A percentile compares a stretch with the other conserved stretches of the same genome.
Conservation (phyloP, 2,329 filamentous ascomycete genomes). For the Exophiala alcalophila region DNA sequence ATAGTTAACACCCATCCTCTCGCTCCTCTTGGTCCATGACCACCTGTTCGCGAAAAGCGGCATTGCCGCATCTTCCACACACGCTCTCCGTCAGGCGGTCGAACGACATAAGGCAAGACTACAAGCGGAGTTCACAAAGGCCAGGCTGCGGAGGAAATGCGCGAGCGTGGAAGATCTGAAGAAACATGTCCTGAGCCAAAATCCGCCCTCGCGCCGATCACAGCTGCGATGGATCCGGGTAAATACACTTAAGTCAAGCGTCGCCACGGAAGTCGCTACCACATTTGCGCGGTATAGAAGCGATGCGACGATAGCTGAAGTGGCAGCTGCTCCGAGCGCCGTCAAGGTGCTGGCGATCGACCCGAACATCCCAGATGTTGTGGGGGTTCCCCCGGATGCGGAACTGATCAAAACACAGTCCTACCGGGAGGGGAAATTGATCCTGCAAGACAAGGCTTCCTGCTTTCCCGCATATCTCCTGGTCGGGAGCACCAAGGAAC, state of each 20-base stretch:
- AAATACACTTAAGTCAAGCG: slow-evolving; percentile 70
- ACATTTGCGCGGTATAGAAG: slow-evolving; percentile 66
- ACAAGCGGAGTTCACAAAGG: slow-evolving; percentile 76
- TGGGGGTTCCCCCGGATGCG: slow-evolving; percentile 70
- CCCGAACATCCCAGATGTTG: slow-evolving; percentile 73
- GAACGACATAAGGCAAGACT: slow-evolving; percentile 79
- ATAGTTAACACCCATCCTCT: slow-evolving; percentile 75
- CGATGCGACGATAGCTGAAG: slow-evolving; percentile 55
- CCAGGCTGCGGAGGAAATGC: slow-evolving; percentile 68
- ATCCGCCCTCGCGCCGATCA: slow-evolving; percentile 38
- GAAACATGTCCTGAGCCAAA: slow-evolving; percentile 36
- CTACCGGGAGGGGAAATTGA: slow-evolving; percentile 74
- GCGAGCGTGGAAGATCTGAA: slow-evolving; percentile 64
- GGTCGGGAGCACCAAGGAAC: slow-evolving; percentile 55
- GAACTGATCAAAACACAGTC: slow-evolving; percentile 71
- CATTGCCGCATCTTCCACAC: slow-evolving; percentile 73
- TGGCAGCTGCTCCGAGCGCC: slow-evolving; percentile 45
- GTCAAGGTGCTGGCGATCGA: slow-evolving; percentile 63
- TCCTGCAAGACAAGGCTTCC: slow-evolving; percentile 93
- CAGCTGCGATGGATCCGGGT: slow-evolving; percentile 92
- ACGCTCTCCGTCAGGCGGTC: slow-evolving; percentile 72
- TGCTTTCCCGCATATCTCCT: slow-evolving; percentile 93
- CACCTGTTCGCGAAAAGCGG: slow-evolving; percentile 76
- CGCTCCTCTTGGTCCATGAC: slow-evolving; percentile 82
- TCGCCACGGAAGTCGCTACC: slow-evolving; percentile 68